Evolutionary conservation across 2,329 filamentous ascomycete species (phyloP), one percentile per base, ranked within the genome.

Genomic region (Diaporthe ampelina): DNA sequence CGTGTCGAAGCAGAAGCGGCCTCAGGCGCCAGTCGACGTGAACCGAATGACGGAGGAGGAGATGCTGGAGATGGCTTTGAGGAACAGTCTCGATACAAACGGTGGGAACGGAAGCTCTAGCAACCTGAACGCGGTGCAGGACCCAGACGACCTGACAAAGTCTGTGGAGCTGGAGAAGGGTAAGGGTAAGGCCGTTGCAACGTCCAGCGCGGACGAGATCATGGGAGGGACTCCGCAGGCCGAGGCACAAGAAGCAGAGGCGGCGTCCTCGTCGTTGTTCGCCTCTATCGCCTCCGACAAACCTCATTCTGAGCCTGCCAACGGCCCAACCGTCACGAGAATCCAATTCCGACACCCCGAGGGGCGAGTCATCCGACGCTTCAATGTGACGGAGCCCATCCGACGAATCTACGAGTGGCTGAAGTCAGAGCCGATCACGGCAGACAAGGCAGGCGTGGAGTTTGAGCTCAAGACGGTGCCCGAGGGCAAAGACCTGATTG

Each of bases 21-120:
- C 90, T 59, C 92, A 93, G 73, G 76, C 76, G 80, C 88, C 90
- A 69, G 88, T 94, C 72, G 94, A 96, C 77, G 90, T 98, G 2
- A 93, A 94, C 74, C 91, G 94, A 52, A 96, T 99, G 93, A 98
- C 95, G 0, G 97, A 99, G 81, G 95, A 98, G 67, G 95, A 99
- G 85, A 97, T 98, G 95, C 86, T 99, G 78, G 94, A 98, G 83
- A 92, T 98, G 90, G 97, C 97, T 0, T 83, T 99, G 81, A 92
- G 95, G 82, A 97, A 97, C 84, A 98, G 95, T 81, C 85, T 98
- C 59, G 92, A 91, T 19, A 90, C 88, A 1, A 81, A 79, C n/a
- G 75, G 75, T 48, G 84, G 82, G 24, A 83, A 80, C 65, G 81
- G 81, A 79, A 76, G 81, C 79, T 79, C 81, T 73, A 80, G 58